Evolutionary conservation across 768 basidiomycete species (phyloP), one percentile per base, ranked within the genome.

Genomic region (Hygrophoropsis aurantiaca): DNA sequence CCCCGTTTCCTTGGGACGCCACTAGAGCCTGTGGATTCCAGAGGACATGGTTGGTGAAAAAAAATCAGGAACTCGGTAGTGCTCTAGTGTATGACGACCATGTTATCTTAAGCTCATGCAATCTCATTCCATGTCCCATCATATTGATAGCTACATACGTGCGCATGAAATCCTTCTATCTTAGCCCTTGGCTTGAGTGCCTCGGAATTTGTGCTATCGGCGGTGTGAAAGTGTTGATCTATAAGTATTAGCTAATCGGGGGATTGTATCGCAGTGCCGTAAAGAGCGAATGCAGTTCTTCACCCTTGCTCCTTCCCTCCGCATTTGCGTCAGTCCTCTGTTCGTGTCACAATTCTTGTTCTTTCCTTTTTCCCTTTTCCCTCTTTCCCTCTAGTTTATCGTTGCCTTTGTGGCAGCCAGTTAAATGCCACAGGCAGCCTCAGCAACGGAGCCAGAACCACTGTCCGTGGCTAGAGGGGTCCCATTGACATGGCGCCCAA

Each of bases 401-500:
- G 51, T 60, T 57, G 52, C 55, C 51, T 46, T 32, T 56, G 54
- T 49, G 34, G 51, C 55, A 6, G 6, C 51, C 55, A 50, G 58
- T 56, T 64, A 62, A 65, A 66, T 66, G 65, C 58, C 67, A 47
- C 27, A 30, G 13, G 40, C 66, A 49, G 53, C 58, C 53, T 56
- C 65, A 51, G 55, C 43, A 55, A 47, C 56, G 34, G 57, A 56
- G 40, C 52, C 57, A 16, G 54, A 46, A 44, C 62, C 64, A 8
- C 55, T 49, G 21, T 49, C 58, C 33, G 34, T 44, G 26, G 18
- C 13, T 6, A 49, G 26, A 45, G 46, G 54, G 16, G 51, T 56
- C 46, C 46, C 60, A 48, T 59, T 84, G 47, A 57, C 70, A 70
- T 91, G 89, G 89, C 82, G 85, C 35, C 84, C 84, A 16, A 91